Evolutionary conservation across 441 rosid genomes (phyloP), one percentile per base, ranked within the genome.

Genomic region (Gossypium laxum): DNA sequence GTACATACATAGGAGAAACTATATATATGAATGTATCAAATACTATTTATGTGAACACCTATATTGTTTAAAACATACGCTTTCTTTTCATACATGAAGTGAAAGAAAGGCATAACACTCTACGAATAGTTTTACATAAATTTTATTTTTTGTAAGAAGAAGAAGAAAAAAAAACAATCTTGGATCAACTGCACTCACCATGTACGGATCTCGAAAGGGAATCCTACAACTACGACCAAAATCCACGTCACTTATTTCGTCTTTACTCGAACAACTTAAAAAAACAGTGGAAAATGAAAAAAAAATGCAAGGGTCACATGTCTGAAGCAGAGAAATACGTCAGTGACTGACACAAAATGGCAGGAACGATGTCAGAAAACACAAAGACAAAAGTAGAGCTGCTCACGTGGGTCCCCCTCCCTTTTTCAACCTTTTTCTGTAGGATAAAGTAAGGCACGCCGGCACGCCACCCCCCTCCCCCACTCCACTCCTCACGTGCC

Each of bases 381-480:
- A 56, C 73, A 73, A 78, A 76, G 78, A 54, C 58, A 55, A 55
- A 55, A 56, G 21, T 14, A 56, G 14, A 22, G 32, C 74, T 62
- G 77, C 81, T 81, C 85, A 77, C 75, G 81, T 83, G 83, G 91
- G 88, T 55, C 85, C 91, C 82, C 5, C 2, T 1, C 1, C 1
- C 14, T 14, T 66, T 71, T 43, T 8, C 48, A 26, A 14, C 17
- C 50, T 69, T 55, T 59, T 69, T 41, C 34, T 60, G 81, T 66
- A 28, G 80, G 74, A 76, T 75, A 80, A 77, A 81, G 83, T 61
- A 72, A 43, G 78, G 80, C 88, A 83, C 85, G 86, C 88, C 78
- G 78, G 87, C 87, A 82, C 83, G 89, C 89, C 88, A 11, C 2
- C 30, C 5, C 7, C n/a, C n/a, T n/a, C n/a, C n/a, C n/a, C n/a